A percentile compares a stretch with the other conserved stretches of the same genome.
Conservation (phyloP, 495 filamentous ascomycete genomes). For the Neurospora africana region DNA sequence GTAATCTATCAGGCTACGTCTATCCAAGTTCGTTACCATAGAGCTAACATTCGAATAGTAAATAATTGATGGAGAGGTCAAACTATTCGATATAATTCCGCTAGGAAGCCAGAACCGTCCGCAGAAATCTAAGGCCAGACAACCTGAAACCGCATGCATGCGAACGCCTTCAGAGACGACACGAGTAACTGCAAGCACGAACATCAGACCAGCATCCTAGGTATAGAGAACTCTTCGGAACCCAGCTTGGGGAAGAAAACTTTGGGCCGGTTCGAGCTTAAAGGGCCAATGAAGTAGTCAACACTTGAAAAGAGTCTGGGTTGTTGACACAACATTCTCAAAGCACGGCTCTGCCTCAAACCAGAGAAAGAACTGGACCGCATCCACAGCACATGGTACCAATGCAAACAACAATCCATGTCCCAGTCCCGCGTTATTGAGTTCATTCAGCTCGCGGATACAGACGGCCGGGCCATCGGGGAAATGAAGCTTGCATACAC, state of each 20-base stretch:
- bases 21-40: no score
- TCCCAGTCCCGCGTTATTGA: neutral
- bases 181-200: neutral
- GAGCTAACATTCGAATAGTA: no score
- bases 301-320: neutral
- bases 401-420: neutral
- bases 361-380: fast-evolving
- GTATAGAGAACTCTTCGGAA: neutral
- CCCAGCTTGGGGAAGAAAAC: neutral
- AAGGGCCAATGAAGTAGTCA: neutral
- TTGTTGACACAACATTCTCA: neutral
- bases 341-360: neutral
- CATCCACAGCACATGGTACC: neutral
- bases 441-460: neutral
- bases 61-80: no score
- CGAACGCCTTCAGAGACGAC: neutral
- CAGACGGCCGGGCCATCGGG: neutral
- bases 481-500: neutral
- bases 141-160: neutral
- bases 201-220: neutral
- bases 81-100: neutral
- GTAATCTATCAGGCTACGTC: no score
- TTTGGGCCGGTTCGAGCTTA: neutral
- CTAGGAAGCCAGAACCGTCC: no score
- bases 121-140: neutral